Evolutionary conservation across 1,139 yeast species (phyloP).

Genomic region (Pneumocystis murina): DNA sequence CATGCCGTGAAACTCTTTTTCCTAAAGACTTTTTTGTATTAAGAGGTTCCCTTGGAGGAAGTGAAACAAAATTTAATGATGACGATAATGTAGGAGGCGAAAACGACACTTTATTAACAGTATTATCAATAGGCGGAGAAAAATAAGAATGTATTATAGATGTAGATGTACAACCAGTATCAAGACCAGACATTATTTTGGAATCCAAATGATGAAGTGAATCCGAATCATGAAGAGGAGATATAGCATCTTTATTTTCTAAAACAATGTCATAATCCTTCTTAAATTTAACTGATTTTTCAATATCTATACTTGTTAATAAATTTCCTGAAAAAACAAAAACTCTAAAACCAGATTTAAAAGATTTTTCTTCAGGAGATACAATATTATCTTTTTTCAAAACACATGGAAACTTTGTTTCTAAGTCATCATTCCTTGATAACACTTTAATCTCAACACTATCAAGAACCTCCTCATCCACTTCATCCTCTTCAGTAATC

Average conservation of each 20-base stretch:
- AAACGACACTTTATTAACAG: background rate
- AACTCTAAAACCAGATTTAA: background rate
- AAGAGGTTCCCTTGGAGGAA: constrained; percentile 2
- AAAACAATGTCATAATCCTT: background rate
- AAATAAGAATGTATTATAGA: background rate
- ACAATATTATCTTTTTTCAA: background rate
- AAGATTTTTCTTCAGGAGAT: background rate
- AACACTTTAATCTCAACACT: background rate
- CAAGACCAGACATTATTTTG: background rate
- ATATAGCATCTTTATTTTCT: background rate
- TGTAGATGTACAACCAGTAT: background rate
- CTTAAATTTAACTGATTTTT: background rate
- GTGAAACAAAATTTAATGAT: background rate
- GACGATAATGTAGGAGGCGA: background rate
- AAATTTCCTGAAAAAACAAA: background rate
- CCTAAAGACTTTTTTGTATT: constrained; percentile 3
- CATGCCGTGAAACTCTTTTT: background rate
- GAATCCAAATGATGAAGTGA: background rate
- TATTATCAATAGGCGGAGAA: background rate
- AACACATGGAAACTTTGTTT: background rate
- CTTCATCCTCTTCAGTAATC: background rate
- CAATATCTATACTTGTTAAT: background rate
- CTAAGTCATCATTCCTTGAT: background rate
- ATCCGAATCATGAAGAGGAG: background rate
- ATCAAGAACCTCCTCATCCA: background rate